Percentiles rank a stretch among this genome's conserved stretches.
phyloP scores from a whole-genome alignment of 257 asterid species.

The Ocimum tenuiflorum region DNA sequence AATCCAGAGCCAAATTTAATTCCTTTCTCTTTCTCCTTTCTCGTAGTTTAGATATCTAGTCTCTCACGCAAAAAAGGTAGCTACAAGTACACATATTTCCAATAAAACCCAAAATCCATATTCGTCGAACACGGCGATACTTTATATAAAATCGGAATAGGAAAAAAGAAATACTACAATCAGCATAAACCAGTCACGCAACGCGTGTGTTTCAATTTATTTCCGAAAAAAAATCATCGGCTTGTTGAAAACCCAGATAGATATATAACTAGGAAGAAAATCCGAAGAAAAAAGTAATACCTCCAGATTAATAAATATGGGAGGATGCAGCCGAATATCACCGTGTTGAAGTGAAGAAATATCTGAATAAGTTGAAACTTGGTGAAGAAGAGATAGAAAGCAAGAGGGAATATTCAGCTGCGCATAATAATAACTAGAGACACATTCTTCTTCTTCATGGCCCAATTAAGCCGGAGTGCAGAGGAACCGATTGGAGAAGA shows the following conservation, averaged over 20 bases:
- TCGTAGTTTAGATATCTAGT: neutral
- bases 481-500: slow-evolving; percentile 19
- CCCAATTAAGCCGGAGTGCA: neutral
- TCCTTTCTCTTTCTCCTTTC: neutral
- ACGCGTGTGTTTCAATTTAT: too few species aligned
- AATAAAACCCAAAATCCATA: slow-evolving; percentile 11
- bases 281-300: slow-evolving; percentile 12
- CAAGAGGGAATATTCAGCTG: slow-evolving; percentile 17
- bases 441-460: neutral
- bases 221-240: too few species aligned
- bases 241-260: slow-evolving; percentile 14
- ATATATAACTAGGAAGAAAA: neutral
- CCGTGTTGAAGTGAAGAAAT: slow-evolving; percentile 17
- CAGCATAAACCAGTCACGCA: neutral
- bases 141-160: neutral
- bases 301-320: slow-evolving; percentile 8
- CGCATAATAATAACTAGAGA: neutral
- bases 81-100: slow-evolving; percentile 3
- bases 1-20: neutral
- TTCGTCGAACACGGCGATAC: slow-evolving; percentile 14
- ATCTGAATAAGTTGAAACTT: slow-evolving; percentile 5
- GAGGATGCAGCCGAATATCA: slow-evolving; percentile 18
- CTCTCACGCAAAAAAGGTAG: slow-evolving; percentile 1
- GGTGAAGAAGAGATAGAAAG: neutral
- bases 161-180: neutral